These are phyloP conservation scores for Neocucurbitaria cava DNA, from an alignment of 2,329 filamentous ascomycete genomes.

Conservation along the genomic window DNA sequence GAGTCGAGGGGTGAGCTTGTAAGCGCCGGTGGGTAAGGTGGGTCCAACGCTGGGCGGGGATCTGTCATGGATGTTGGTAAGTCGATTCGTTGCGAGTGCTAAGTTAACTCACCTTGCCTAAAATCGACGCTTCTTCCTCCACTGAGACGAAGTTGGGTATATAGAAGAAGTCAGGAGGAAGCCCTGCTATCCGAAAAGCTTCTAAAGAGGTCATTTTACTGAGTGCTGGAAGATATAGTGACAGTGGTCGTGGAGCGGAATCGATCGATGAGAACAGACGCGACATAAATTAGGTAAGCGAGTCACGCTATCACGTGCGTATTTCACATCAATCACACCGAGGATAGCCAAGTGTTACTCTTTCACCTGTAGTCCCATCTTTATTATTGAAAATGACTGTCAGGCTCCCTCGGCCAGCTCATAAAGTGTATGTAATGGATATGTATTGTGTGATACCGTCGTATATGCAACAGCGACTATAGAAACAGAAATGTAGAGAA, in stretches of 20 bases:
- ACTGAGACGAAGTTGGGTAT: conserved; percentile 82
- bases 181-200: conserved; percentile 53
- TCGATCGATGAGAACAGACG: too few species aligned
- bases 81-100: too few species aligned
- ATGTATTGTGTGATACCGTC: background rate
- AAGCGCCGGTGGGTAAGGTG: conserved; percentile 86
- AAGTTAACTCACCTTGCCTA: conserved; percentile 67
- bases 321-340: too few species aligned
- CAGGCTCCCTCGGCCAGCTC: too few species aligned
- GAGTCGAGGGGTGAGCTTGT: conserved; percentile 86
- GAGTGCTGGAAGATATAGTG: background rate
- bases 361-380: too few species aligned
- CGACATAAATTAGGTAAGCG: background rate
- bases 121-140: conserved; percentile 74
- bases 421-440: background rate
- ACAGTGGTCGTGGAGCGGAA: background rate
- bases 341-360: too few species aligned
- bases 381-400: too few species aligned
- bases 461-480: background rate
- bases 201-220: conserved; percentile 6
- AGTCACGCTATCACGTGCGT: background rate
- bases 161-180: conserved; percentile 78
- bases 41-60: conserved; percentile 73
- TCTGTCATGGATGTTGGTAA: conserved; percentile 36
- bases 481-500: background rate